Evolutionary conservation across 2,329 filamentous ascomycete species (phyloP), one percentile per base, ranked within the genome.

Genomic region (Fusarium nematophilum): DNA sequence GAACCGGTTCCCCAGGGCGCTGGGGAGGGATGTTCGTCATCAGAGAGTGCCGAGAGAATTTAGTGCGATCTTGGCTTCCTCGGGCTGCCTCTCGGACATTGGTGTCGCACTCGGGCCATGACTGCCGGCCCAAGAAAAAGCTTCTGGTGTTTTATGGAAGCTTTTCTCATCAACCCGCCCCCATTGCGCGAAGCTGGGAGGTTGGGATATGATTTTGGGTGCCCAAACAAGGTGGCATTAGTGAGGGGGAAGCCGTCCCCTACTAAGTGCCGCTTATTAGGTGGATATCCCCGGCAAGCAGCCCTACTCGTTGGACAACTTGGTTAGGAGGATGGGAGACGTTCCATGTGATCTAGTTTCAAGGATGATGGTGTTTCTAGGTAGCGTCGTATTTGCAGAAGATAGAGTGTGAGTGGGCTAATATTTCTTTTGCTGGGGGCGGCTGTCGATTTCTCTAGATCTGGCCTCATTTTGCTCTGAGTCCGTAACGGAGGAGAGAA

Each of bases 141-240:
- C 26, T 15, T 33, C 37, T 30, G 39, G 34, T 27, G 36, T 44
- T 29, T 53, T 31, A 37, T n/a, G n/a, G n/a, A n/a, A n/a, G n/a
- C n/a, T n/a, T n/a, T n/a, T n/a, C n/a, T n/a, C n/a, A n/a, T n/a
- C n/a, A n/a, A n/a, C n/a, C n/a, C n/a, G n/a, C n/a, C n/a, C n/a
- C n/a, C n/a, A 13, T 31, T 23, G 30, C 31, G 36, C 29, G 30
- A 27, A 17, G 29, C 49, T 53, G 57, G 36, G 60, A 45, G 39
- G 40, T 39, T 53, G 59, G 39, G 48, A 47, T 40, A 49, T 62
- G 31, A 38, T 42, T 34, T 54, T 63, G 42, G 57, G 26, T 55
- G 57, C 64, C 58, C 49, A 64, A 68, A 68, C 66, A 68, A 68
- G 66, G 66, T 68, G 64, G 65, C 64, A 68, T 68, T 67, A 67